A percentile compares a stretch with the other conserved stretches of the same genome.
Evolutionary conservation across 129 eudicot species (phyloP).

Genomic region (Arctium lappa): DNA sequence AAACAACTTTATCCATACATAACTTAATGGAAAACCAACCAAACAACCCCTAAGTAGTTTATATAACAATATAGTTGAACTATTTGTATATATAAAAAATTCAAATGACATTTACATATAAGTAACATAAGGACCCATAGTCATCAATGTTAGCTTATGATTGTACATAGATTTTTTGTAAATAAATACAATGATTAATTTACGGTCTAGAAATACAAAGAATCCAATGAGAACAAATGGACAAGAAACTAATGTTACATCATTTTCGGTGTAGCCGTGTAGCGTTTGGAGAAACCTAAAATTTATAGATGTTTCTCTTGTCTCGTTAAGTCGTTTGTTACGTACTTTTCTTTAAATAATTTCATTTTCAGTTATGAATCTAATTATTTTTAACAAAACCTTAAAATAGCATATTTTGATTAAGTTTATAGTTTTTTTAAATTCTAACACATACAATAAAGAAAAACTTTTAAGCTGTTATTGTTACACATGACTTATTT

Average conservation of each 20-base stretch:
- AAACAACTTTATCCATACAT: no score
- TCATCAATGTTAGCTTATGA: neutral
- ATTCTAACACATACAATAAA: neutral
- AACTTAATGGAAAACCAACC: no score
- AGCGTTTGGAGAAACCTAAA: slow-evolving; percentile 13
- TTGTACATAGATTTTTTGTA: neutral
- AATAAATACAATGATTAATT: neutral
- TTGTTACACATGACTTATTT: no score
- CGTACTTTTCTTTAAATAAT: neutral
- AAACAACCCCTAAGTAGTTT: no score
- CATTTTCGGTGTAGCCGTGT: slow-evolving; percentile 18
- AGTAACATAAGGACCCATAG: neutral
- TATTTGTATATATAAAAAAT: no score
- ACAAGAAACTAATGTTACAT: slow-evolving; percentile 22
- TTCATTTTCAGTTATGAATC: neutral
- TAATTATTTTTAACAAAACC: neutral
- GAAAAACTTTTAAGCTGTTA: neutral
- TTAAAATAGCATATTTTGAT: no score
- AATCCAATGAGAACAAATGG: slow-evolving; percentile 24
- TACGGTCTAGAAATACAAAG: neutral
- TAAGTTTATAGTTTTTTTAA: no score
- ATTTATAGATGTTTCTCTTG: slow-evolving; percentile 13
- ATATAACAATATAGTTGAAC: no score
- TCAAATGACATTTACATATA: no score
- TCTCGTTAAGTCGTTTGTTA: neutral